A percentile compares a stretch with the other conserved stretches of the same genome.
Conservation (phyloP, 2,329 filamentous ascomycete species). For the Calonectria hawksworthii region DNA sequence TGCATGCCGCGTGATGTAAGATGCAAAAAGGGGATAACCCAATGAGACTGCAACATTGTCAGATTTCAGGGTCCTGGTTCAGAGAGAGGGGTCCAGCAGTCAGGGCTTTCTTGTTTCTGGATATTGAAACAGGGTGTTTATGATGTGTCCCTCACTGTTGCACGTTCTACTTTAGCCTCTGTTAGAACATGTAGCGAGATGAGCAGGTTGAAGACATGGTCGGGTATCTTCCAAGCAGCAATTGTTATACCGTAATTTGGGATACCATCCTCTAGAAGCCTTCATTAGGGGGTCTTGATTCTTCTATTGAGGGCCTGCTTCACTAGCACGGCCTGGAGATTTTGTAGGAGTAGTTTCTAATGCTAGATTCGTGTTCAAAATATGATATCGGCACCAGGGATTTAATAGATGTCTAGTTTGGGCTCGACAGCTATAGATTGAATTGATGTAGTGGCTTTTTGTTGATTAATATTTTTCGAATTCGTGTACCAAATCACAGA, state of each 20-base stretch:
- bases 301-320: not conserved
- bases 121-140: not conserved
- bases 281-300: not conserved
- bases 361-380: too few species aligned
- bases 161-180: not conserved
- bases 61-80: not conserved
- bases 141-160: not conserved
- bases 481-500: too few species aligned
- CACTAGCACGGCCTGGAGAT: not conserved
- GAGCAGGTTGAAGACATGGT: not conserved
- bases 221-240: not conserved
- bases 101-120: not conserved
- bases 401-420: too few species aligned
- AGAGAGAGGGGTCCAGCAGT: not conserved
- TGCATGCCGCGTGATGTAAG: not conserved
- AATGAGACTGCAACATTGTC: not conserved
- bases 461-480: too few species aligned
- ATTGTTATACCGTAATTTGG: too few species aligned
- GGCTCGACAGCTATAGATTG: too few species aligned
- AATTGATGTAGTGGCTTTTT: too few species aligned
- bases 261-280: too few species aligned
- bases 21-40: not conserved
- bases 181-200: not conserved
- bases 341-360: too few species aligned
- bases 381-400: too few species aligned